phyloP scores from a whole-genome alignment of 768 basidiomycete genomes.

The Mycena polygramma region DNA sequence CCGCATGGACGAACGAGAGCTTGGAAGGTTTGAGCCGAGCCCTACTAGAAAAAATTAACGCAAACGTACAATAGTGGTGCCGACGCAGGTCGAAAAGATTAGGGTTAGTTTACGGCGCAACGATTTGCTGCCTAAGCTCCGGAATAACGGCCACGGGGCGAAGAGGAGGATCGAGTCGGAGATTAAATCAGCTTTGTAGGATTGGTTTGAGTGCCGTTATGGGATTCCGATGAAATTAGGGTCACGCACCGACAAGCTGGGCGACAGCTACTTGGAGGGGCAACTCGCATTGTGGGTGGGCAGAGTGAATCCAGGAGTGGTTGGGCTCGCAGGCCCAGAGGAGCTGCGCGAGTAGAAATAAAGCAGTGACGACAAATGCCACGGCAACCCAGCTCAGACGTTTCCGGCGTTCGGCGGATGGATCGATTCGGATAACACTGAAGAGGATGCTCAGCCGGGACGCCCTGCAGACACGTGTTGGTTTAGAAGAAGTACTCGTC shows the following conservation, averaged over 20 bases:
- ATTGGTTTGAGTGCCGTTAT: too few relatives aligned
- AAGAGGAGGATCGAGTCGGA: conserved; percentile 61
- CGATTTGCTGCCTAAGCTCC: conserved; percentile 53
- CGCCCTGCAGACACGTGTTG: conserved; percentile 46
- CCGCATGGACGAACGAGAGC: conserved; percentile 58
- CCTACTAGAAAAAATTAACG: too few relatives aligned
- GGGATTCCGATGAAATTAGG: conserved; percentile 44
- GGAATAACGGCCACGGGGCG: conserved; percentile 60
- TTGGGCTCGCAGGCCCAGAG: conserved; percentile 58
- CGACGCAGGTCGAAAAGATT: conserved; percentile 67
- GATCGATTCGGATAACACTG: conserved; percentile 66
- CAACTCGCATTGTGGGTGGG: conserved; percentile 56
- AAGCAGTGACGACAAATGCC: conserved; percentile 46
- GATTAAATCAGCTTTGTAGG: conserved; percentile 62
- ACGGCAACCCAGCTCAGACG: conserved; percentile 46
- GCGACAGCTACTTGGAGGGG: conserved; percentile 61
- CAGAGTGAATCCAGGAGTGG: conserved; percentile 52
- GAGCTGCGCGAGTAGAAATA: conserved; percentile 57
- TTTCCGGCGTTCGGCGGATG: conserved; percentile 44
- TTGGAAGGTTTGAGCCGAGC: not conserved
- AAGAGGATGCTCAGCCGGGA: conserved; percentile 65
- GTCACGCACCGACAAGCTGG: conserved; percentile 64
- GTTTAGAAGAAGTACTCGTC: not conserved
- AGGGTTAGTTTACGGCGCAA: conserved; percentile 58
- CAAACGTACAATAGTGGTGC: conserved; percentile 56